Percentiles rank a stretch among this genome's conserved stretches.
Conservation (phyloP, 2,329 filamentous ascomycete species). For the Pochonia chlamydosporia region DNA sequence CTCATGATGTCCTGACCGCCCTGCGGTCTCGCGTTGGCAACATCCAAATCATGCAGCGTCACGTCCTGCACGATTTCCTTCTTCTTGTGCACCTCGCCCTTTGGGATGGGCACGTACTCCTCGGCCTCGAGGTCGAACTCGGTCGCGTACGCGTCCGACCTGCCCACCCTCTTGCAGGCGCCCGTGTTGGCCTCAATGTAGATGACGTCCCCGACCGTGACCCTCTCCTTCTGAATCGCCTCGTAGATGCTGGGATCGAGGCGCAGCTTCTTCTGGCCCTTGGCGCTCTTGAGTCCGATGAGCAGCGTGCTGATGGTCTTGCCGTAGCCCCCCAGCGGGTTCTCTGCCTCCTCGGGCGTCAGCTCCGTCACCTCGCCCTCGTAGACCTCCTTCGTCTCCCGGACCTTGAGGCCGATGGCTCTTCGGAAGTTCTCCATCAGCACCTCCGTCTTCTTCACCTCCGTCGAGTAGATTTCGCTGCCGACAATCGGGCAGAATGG, state of each 20-base stretch:
- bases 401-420: constrained; percentile 92
- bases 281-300: constrained; percentile 90
- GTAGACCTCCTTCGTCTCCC: constrained; percentile 98
- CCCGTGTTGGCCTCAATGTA: constrained; percentile 99
- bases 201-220: constrained; percentile 93
- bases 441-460: constrained; percentile 99
- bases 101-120: constrained; percentile 97
- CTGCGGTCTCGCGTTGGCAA: constrained; percentile 91
- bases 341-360: constrained; percentile 95
- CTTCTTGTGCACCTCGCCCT: constrained; percentile 99
- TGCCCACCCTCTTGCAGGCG: constrained; percentile 92
- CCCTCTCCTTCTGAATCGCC: constrained; percentile 96
- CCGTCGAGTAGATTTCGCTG: constrained; percentile 94
- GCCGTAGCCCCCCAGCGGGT: constrained; percentile 92
- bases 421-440: constrained; percentile 99
- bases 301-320: constrained; percentile 95
- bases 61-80: constrained; percentile 99
- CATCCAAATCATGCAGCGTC: constrained; percentile 91
- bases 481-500: constrained; percentile 98
- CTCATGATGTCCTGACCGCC: constrained; percentile 99
- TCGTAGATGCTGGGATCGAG: constrained; percentile 98
- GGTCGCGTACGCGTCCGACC: constrained; percentile 94
- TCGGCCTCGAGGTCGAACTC: constrained; percentile 98
- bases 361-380: constrained; percentile 98
- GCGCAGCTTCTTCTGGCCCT: constrained; percentile 95